Evolutionary conservation across 257 asterid species (phyloP), one percentile per base, ranked within the genome.

Genomic region (Nicotiana benthamiana): DNA sequence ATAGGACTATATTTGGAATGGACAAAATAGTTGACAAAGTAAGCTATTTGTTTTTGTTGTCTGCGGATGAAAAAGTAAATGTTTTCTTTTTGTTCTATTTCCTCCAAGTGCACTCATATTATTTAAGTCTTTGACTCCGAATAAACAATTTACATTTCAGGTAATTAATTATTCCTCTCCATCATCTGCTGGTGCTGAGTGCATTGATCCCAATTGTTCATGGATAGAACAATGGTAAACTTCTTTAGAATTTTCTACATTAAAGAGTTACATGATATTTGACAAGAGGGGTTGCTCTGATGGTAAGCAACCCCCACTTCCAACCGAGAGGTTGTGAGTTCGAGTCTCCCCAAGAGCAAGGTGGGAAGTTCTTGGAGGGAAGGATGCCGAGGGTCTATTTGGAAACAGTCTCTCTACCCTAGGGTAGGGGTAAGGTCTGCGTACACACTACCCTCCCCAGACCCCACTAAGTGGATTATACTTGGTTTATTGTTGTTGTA

Each of bases 191-290:
- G 98, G 99, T 81, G 99, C 99, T 34, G 97, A 95, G 89, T 93
- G 99, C 86, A 93, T 95, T 75, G 97, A 95, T 87, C 91, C 97
- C 51, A 83, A 79, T 76, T 95, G 99, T 88, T 87, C 98, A 53
- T 95, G 99, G 99, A 91, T 95, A 82, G 98, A 95, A 86, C 99
- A 95, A 86, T 95, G 99, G 99, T 95, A 91, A 83, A 78, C 61
- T 43, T 84, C 79, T 63, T 76, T 12, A 46, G 9, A 51, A 34
- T 26, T 74, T 48, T 74, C 60, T 24, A 48, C 79, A 24, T 74
- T 24, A 48, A 74, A 48, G 43, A 74, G 79, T 74, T 72, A 20
- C 61, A 24, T 22, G 43, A 74, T 74, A 74, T n/a, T n/a, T n/a
- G n/a, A n/a, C n/a, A n/a, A n/a, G n/a, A n/a, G n/a, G n/a, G n/a